Percentiles rank a stretch among this genome's conserved stretches.
Evolutionary conservation across 345 rosid genomes (phyloP).

Genomic region (Salix purpurea): DNA sequence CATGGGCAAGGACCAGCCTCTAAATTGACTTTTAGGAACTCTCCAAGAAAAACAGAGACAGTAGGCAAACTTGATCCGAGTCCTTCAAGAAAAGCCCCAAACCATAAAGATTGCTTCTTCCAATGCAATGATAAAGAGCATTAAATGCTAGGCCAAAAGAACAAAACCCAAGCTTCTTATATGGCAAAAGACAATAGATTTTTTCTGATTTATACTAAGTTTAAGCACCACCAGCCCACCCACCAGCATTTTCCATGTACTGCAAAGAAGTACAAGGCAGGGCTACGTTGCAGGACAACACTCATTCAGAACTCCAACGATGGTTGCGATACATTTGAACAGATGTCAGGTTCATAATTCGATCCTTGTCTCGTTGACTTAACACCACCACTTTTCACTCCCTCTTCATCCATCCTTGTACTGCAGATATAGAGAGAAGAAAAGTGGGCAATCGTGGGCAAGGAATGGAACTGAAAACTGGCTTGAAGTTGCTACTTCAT

Average conservation of each 20-base stretch:
- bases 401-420: no score
- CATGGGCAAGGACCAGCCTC: no score
- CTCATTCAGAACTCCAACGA: not conserved
- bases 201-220: not conserved
- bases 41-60: no score
- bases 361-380: not conserved
- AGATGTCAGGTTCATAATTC: slow-evolving; percentile 14
- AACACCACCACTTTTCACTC: no score
- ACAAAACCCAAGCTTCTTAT: not conserved
- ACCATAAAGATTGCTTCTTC: not conserved
- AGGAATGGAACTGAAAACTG: not conserved
- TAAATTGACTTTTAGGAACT: no score
- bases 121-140: not conserved
- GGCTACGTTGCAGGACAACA: slow-evolving; percentile 30
- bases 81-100: no score
- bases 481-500: no score
- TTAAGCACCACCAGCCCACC: not conserved
- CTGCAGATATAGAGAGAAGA: no score
- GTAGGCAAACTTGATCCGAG: no score
- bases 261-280: slow-evolving; percentile 27
- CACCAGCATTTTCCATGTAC: slow-evolving; percentile 23
- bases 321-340: not conserved
- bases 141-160: not conserved
- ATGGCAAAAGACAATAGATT: not conserved
- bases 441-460: no score